Conservation (phyloP, 805 yeast genomes). For the Lipomyces lipofer region DNA sequence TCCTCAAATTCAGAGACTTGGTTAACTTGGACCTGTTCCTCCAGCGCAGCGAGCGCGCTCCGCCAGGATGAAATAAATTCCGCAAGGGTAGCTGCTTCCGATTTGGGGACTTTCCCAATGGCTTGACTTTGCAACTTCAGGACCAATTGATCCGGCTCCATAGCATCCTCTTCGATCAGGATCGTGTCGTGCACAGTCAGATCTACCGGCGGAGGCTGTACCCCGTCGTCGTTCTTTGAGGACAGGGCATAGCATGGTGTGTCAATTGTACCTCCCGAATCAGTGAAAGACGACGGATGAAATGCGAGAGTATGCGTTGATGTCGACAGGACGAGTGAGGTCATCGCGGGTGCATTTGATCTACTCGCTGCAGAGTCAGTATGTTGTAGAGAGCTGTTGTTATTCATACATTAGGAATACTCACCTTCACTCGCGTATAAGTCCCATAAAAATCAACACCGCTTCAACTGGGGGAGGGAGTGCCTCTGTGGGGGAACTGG, state of each 20-base stretch:
- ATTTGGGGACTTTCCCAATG: slow-evolving; percentile 18
- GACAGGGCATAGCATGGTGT: slow-evolving; percentile 21
- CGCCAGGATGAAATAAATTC: slow-evolving; percentile 39
- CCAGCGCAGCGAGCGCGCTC: slow-evolving; percentile 33
- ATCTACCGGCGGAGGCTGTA: slow-evolving; percentile 7
- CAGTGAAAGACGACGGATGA: slow-evolving; percentile 12
- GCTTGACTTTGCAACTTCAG: slow-evolving; percentile 18
- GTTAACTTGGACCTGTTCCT: slow-evolving; percentile 20
- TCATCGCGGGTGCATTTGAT: not conserved
- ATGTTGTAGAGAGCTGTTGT: too few relatives aligned
- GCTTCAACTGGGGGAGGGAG: too few relatives aligned
- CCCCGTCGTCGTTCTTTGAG: not conserved
- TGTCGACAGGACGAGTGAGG: slow-evolving; percentile 15
- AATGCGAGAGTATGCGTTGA: slow-evolving; percentile 23
- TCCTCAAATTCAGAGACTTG: slow-evolving; percentile 9
- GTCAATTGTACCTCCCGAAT: slow-evolving; percentile 14
- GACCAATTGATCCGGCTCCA: slow-evolving; percentile 4
- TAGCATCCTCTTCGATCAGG: slow-evolving; percentile 20
- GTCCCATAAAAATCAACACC: too few relatives aligned
- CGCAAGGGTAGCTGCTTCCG: slow-evolving; percentile 29
- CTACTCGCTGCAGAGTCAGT: too few relatives aligned
- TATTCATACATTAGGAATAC: too few relatives aligned
- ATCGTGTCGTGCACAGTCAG: slow-evolving; percentile 27
- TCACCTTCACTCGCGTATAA: too few relatives aligned
- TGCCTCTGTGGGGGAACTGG: too few relatives aligned